Evolutionary conservation across 352 stramenopile genomes (phyloP), one percentile per base, ranked within the genome.

Genomic region (Pythium diclinum): DNA sequence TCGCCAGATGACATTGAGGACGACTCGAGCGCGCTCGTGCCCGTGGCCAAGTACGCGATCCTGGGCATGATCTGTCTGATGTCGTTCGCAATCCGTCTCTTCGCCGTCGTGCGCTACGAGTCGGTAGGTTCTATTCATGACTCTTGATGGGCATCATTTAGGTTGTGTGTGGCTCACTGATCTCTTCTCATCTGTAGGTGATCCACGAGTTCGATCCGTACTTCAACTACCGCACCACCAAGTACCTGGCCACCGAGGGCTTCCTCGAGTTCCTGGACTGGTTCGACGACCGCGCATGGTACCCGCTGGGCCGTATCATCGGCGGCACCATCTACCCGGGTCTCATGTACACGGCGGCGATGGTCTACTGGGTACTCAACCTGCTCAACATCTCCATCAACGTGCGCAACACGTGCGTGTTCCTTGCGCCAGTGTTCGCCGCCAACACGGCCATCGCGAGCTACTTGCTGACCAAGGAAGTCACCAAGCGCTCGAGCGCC

Each of bases 81-180:
- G 73, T 92, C 91, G 28, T 98, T 98, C 61, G 81, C 92, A 30
- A 97, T 98, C 72, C 87, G 92, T 51, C 85, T 98, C 48, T 97
- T 98, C 57, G 92, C 91, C 2, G 88, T 98, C 34, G 92, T 97
- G 70, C 87, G 92, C 61, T 98, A 97, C 72, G 91, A 97, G 75
- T 96, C 85, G 25, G 87, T 94, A 63, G 46, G 78, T 79, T 21
- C 28, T 0, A 4, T 48, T n/a, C 17, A 42, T 51, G 16, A 4
- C 13, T 58, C 30, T 11, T 56, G 19, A 11, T 59, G 19, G 36
- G 56, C 33, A 49, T 51, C 32, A 44, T 17, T 1, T 6, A 28
- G 25, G 4, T 3, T 28, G 2, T 28, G 25, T 7, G 14, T 48
- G 40, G n/a, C 40, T 23, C 40, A 21, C 16, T 9, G 40, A 23